These are phyloP conservation scores for Dendrobium catenatum DNA, from an alignment of 106 monocot genomes.

Conservation along the genomic window DNA sequence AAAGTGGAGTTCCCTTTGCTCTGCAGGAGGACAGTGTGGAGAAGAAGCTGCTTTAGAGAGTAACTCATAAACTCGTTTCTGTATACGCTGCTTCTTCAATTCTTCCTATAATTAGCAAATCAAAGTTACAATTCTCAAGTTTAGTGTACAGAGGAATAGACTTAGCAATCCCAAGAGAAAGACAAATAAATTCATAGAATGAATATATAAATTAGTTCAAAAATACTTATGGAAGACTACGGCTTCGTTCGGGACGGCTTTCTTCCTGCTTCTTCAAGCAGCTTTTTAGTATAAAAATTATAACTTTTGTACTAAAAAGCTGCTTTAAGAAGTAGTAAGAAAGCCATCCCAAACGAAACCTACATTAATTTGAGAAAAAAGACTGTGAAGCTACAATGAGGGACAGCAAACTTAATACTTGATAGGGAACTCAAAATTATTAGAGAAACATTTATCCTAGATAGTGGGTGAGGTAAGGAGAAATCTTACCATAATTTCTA, in stretches of 20 bases:
- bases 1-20: slow-evolving; percentile 71
- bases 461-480: too few species aligned
- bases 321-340: too few species aligned
- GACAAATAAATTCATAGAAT: background rate
- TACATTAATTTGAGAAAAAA: background rate
- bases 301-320: too few species aligned
- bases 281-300: too few species aligned
- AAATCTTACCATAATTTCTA: too few species aligned
- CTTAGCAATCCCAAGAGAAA: background rate
- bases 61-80: slow-evolving; percentile 77
- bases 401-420: background rate
- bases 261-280: too few species aligned
- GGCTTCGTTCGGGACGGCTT: too few species aligned
- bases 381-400: background rate
- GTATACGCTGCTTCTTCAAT: slow-evolving; percentile 63
- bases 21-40: slow-evolving; percentile 14
- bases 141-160: background rate
- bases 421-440: background rate
- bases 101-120: slow-evolving; percentile 55
- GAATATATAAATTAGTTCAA: background rate
- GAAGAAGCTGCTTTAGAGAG: slow-evolving; percentile 61
- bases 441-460: background rate
- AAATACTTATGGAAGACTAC: background rate
- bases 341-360: too few species aligned
- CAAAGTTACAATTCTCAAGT: background rate